These are phyloP conservation scores for Bombardia bombarda DNA, from an alignment of 495 filamentous ascomycete genomes.

Conservation along the genomic window DNA sequence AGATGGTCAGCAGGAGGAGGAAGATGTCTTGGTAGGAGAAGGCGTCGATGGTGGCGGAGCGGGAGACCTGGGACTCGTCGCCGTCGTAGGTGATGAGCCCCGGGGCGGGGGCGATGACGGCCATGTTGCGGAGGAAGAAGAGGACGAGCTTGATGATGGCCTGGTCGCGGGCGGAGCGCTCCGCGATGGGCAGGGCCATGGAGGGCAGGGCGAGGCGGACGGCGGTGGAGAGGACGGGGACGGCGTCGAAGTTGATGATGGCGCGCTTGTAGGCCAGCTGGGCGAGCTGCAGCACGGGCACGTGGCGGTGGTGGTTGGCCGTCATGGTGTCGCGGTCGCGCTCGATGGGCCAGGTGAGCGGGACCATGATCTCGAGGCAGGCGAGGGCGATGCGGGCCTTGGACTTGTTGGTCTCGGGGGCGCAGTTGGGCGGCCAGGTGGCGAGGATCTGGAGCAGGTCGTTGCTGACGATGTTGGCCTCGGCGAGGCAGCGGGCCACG, in stretches of 20 bases:
- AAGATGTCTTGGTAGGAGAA: conserved; percentile 89
- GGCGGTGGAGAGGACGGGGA: conserved; percentile 64
- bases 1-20: conserved; percentile 71
- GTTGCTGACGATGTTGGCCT: conserved; percentile 83
- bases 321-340: conserved; percentile 71
- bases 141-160: conserved; percentile 89
- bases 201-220: conserved; percentile 79
- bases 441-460: conserved; percentile 88
- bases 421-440: conserved; percentile 63
- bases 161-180: conserved; percentile 74
- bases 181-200: conserved; percentile 69
- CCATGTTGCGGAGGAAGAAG: conserved; percentile 81
- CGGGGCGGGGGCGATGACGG: conserved; percentile 66
- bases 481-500: conserved; percentile 85
- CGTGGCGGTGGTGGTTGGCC: conserved; percentile 83
- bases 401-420: conserved; percentile 64
- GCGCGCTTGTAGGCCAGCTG: conserved; percentile 85
- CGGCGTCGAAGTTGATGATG: conserved; percentile 72
- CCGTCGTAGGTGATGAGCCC: conserved; percentile 47
- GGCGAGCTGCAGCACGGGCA: conserved; percentile 77
- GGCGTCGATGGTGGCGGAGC: conserved; percentile 79
- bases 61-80: conserved; percentile 81
- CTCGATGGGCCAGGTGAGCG: conserved; percentile 91
- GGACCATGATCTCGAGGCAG: conserved; percentile 86
- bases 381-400: conserved; percentile 65